Conservation (phyloP, 257 asterid genomes). For the Solanum clarkiae region DNA sequence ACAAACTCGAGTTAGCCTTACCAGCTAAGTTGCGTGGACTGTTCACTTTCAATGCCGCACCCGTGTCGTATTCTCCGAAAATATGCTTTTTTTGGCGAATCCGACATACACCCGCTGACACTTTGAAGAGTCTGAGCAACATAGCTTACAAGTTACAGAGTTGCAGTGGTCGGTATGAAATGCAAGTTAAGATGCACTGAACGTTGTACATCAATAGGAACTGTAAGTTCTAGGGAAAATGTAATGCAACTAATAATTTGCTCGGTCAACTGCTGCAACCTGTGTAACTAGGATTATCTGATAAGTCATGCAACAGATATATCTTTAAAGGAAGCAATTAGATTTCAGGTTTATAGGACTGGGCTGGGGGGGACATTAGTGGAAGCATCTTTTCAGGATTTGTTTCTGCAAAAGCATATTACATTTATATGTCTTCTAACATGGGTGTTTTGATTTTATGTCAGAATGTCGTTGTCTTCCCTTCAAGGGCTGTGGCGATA, state of each 20-base stretch:
- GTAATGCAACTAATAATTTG: not conserved
- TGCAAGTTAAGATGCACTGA: not conserved
- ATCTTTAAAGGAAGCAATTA: not conserved
- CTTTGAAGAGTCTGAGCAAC: no score
- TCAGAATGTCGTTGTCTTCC: constrained; percentile 76
- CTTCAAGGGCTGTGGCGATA: constrained; percentile 82
- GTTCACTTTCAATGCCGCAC: no score
- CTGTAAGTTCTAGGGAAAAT: not conserved
- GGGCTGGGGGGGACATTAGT: not conserved
- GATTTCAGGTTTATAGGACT: not conserved
- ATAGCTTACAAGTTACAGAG: not conserved
- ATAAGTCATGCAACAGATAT: not conserved
- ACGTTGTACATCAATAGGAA: not conserved
- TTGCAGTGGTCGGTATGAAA: not conserved
- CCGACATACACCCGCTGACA: no score
- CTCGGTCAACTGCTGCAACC: not conserved
- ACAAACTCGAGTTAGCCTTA: not conserved
- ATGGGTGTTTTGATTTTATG: constrained; percentile 1
- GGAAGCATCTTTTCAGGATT: not conserved
- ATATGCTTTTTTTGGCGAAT: no score
- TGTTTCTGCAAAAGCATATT: not conserved
- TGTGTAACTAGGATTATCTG: not conserved
- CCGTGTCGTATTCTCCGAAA: no score
- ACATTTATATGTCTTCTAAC: not conserved
- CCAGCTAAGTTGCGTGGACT: not conserved